Evolutionary conservation across 768 basidiomycete species (phyloP).

Genomic region (Mycena vitilis): DNA sequence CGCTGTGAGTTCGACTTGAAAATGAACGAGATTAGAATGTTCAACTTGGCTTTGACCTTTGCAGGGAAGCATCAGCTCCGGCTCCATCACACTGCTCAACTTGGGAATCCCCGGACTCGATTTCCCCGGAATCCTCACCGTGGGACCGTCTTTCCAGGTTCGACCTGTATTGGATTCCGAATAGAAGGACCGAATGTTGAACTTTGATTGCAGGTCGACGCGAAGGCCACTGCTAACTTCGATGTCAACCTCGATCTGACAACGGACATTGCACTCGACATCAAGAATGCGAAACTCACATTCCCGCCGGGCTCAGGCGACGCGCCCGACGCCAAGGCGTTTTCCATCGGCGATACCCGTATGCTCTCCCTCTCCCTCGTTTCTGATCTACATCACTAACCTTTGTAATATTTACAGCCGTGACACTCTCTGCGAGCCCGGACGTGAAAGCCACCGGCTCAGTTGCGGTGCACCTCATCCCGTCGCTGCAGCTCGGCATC

Average conservation of each 20-base stretch:
- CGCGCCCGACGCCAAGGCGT: conserved; percentile 38
- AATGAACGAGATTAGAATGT: not conserved
- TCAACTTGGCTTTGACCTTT: not conserved
- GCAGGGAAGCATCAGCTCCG: conserved; percentile 56
- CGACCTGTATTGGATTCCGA: too few relatives aligned
- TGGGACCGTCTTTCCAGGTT: conserved; percentile 59
- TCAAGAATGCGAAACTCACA: conserved; percentile 53
- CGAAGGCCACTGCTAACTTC: conserved; percentile 47
- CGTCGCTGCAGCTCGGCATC: conserved; percentile 58
- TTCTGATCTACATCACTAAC: not conserved
- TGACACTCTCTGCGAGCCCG: conserved; percentile 56
- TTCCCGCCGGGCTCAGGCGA: conserved; percentile 54
- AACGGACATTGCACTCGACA: conserved; percentile 54
- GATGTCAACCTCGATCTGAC: conserved; percentile 51
- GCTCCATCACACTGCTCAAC: conserved; percentile 53
- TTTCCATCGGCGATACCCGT: conserved; percentile 57
- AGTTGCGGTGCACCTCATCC: conserved; percentile 62
- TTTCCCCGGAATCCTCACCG: conserved; percentile 60
- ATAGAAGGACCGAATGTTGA: too few relatives aligned
- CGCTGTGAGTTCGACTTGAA: conserved; percentile 41
- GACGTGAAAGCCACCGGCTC: conserved; percentile 54
- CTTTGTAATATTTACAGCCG: conserved; percentile 25
- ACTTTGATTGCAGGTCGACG: too few relatives aligned
- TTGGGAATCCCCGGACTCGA: conserved; percentile 59
- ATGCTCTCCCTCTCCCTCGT: conserved; percentile 34